Conservation (phyloP, 192 early-diverging fungal genomes). For the Backusella westeae region DNA sequence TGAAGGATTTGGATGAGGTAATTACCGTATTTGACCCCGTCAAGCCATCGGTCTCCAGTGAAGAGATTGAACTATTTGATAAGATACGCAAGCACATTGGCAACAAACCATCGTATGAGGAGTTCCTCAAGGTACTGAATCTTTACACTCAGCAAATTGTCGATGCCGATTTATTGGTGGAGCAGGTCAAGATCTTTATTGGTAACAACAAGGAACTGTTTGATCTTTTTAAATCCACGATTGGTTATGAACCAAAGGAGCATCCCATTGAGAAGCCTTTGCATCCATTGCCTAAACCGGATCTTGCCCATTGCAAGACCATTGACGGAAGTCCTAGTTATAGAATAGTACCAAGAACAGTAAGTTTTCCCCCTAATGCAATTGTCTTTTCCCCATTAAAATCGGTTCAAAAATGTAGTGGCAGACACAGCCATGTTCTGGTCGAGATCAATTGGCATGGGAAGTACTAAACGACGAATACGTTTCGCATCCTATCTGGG, state of each 20-base stretch:
- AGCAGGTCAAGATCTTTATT: conserved; percentile 85
- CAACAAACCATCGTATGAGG: conserved; percentile 87
- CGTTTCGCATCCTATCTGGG: conserved; percentile 90
- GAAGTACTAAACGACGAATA: conserved; percentile 98
- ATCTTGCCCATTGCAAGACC: conserved; percentile 56
- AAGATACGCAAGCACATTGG: conserved; percentile 82
- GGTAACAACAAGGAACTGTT: conserved; percentile 81
- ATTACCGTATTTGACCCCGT: conserved; percentile 20
- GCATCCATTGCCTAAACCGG: conserved; percentile 57
- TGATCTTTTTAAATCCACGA: conserved; percentile 91
- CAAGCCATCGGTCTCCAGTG: conserved; percentile 47
- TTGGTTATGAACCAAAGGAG: conserved; percentile 80
- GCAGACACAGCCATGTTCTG: conserved; percentile 72
- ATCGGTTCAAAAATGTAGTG: conserved; percentile 27
- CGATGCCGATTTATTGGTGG: conserved; percentile 78
- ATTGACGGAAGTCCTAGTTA: conserved; percentile 68
- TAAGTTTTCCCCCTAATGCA: conserved; percentile 32
- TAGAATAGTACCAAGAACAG: conserved; percentile 59
- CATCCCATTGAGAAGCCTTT: conserved; percentile 63
- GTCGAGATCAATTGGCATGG: conserved; percentile 86
- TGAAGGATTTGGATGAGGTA: conserved; percentile 13
- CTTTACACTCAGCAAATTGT: conserved; percentile 93
- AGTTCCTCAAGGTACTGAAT: conserved; percentile 95
- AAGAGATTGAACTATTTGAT: conserved; percentile 96
- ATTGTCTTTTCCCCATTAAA: too few species aligned